A percentile compares a stretch with the other conserved stretches of the same genome.
These are phyloP conservation scores for Oryza punctata DNA, from an alignment of 176 grass and related monocot species.

Conservation along the genomic window DNA sequence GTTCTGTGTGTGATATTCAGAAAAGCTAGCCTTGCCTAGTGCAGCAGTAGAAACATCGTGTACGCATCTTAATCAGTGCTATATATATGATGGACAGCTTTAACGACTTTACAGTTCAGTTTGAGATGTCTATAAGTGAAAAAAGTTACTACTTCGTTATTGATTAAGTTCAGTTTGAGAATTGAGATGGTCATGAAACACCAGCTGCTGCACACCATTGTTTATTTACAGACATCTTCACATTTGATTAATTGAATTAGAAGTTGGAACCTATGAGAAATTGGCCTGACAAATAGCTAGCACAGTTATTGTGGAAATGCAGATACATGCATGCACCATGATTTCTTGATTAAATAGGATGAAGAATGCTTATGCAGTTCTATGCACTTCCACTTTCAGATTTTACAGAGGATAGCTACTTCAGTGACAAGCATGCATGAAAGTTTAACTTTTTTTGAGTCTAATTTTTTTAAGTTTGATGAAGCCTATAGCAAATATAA, in stretches of 20 bases:
- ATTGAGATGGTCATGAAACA: not conserved
- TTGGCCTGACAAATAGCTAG: not conserved
- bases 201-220: not conserved
- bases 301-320: not conserved
- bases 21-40: not conserved
- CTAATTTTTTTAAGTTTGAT: no score
- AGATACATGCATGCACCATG: not conserved
- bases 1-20: not conserved
- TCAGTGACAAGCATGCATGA: no score
- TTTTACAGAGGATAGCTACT: no score
- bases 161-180: not conserved
- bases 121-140: not conserved
- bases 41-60: not conserved
- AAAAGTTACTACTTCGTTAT: not conserved
- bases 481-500: no score
- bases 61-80: not conserved
- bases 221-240: not conserved
- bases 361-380: no score
- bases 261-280: not conserved
- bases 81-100: not conserved
- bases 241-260: not conserved
- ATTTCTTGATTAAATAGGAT: not conserved
- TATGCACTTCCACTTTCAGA: no score
- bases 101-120: constrained; percentile 2
- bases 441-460: no score